Evolutionary conservation across 177 flowering plant species (phyloP), one percentile per base, ranked within the genome.

Genomic region (Vitis hybrid): DNA sequence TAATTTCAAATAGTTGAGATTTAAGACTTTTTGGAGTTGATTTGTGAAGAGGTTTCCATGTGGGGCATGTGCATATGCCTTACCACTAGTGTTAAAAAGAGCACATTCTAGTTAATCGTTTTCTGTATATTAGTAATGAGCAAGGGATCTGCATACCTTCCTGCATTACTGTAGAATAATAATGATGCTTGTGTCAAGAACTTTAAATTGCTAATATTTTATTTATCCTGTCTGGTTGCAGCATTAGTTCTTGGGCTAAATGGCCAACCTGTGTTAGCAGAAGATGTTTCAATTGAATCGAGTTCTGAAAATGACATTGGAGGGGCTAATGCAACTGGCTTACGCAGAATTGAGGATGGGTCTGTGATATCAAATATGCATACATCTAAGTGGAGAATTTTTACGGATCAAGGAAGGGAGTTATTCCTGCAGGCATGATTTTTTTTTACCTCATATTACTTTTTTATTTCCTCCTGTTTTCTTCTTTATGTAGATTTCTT

Each of bases 341-440:
- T 94, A 21, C 87, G 73, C 51, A 87, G 76, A 78, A 67, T 92
- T 77, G 97, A 91, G 70, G 99, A 94, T 79, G 97, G 90, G 12
- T 88, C 97, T 62, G 84, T 90, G 19, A 71, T 87, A 79, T 91
- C 99, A 67, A 94, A 94, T 79, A 55, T 66, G 70, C 99, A 94
- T 77, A 94, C 97, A 21, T 70, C 87, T 9, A 94, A 94, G 78
- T 94, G 97, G 99, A 83, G 97, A 78, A 66, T 94, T 60, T 94
- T 85, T 74, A 92, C 97, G 2, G 97, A 94, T 81, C 77, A 77
- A 8, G 99, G 84, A 61, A 85, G 94, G 71, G 94, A 92, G 15
- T 79, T 78, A 12, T 91, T 87, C 74, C 17, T 75, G 67, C 82
- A 92, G 88, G 98, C 66, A 83, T 65, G 85, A 51, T 23, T 64